Percentiles rank a stretch among this genome's conserved stretches.
Evolutionary conservation across 441 rosid genomes (phyloP).

Genomic region (Viola pubescens): DNA sequence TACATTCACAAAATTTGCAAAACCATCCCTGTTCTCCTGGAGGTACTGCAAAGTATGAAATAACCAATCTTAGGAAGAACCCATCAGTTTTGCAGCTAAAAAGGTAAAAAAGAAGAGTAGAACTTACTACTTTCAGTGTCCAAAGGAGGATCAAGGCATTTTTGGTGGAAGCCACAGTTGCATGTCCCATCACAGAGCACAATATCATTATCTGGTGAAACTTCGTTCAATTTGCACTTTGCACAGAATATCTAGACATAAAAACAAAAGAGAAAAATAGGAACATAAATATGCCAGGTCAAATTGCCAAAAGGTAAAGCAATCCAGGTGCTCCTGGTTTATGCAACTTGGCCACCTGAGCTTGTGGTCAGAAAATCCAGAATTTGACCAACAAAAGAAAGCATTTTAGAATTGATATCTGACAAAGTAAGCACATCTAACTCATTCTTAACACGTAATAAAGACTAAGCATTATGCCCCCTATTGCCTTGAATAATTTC

Average conservation of each 20-base stretch:
- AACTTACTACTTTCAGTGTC: conserved; percentile 77
- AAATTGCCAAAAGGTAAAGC: conserved; percentile 6
- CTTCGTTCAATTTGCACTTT: conserved; percentile 77
- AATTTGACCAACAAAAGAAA: not conserved
- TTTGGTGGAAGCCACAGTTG: conserved; percentile 91
- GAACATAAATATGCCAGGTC: conserved; percentile 11
- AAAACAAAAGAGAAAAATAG: conserved; percentile 9
- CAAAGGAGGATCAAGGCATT: conserved; percentile 88
- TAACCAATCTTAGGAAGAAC: conserved; percentile 18
- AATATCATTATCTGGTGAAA: conserved; percentile 82
- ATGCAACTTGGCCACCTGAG: not conserved
- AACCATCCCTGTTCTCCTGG: conserved; percentile 98
- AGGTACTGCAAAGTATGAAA: conserved; percentile 60
- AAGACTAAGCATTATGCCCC: not conserved
- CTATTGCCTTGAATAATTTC: conserved; percentile 1
- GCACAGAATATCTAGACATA: conserved; percentile 82
- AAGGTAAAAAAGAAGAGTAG: conserved; percentile 10
- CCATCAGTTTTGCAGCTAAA: conserved; percentile 11
- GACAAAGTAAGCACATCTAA: not conserved
- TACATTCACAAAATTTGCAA: conserved; percentile 82
- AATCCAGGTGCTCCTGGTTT: not conserved
- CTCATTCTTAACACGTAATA: not conserved
- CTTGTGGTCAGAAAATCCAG: not conserved
- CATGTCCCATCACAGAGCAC: conserved; percentile 95
- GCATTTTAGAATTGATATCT: not conserved